Evolutionary conservation across 257 asterid genomes (phyloP), one percentile per base, ranked within the genome.

Genomic region (Schizonepeta tenuifolia): DNA sequence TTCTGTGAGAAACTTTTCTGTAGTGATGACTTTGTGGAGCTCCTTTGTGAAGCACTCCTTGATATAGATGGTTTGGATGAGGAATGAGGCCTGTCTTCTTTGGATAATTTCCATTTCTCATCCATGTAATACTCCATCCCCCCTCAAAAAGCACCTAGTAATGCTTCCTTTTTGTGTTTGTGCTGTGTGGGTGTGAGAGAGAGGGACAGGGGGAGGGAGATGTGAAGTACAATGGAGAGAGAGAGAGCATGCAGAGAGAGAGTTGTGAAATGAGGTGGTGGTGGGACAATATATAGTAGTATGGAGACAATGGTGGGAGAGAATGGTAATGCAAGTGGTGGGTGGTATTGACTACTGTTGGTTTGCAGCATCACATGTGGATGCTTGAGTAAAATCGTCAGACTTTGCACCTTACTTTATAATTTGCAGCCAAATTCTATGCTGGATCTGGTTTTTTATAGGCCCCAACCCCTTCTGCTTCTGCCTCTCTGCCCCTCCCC

Each of bases 121-220:
- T 88, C 96, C 93, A 89, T 85, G 80, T 89, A 84, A 77, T 83
- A 85, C 77, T 84, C 95, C 96, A 87, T 91, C 35, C 20, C 8
- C 59, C 36, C 15, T 21, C 43, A n/a, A 22, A 22, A 7, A 7
- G 49, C 44, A 53, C 28, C 59, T 43, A 50, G 59, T 7, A 14
- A 15, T 7, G 59, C 31, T 35, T 28, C 44, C 31, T 41, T n/a
- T 55, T 46, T 57, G 55, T 55, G 62, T 64, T 5, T 83, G 54
- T 41, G 47, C 46, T 18, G 26, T 75, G 35, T 75, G 36, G 20
- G 54, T 70, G 63, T 11, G 70, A 20, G 70, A 6, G 58, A 2
- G 58, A 33, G 49, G 26, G 57, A 31, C 41, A 63, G 70, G 28
- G 28, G 56, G 11, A 67, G 17, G 58, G 7, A 36, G 22, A 50